Conservation (phyloP, 805 yeast genomes). For the Nakazawaea ishiwadae region DNA sequence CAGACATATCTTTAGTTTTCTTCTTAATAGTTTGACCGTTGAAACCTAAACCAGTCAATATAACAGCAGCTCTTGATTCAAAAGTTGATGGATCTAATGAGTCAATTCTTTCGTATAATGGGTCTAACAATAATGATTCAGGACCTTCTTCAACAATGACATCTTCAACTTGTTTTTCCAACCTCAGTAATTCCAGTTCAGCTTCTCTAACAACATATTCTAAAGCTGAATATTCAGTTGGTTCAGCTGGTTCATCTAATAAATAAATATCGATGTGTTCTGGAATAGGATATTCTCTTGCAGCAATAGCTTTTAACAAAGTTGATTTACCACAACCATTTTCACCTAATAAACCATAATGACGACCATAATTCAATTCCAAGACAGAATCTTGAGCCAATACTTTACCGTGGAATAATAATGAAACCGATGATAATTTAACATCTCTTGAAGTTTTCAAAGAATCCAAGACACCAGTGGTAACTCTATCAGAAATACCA, state of each 20-base stretch:
- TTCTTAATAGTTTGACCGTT: slow-evolving; percentile 80
- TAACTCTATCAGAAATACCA: slow-evolving; percentile 94
- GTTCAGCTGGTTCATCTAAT: slow-evolving; percentile 96
- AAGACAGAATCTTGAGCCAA: slow-evolving; percentile 86
- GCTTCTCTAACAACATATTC: slow-evolving; percentile 98
- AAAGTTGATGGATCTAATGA: slow-evolving; percentile 94
- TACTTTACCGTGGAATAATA: slow-evolving; percentile 96
- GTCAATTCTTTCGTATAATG: slow-evolving; percentile 91
- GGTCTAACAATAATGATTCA: slow-evolving; percentile 80
- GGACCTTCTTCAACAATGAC: slow-evolving; percentile 90
- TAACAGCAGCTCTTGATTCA: slow-evolving; percentile 93
- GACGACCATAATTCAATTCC: slow-evolving; percentile 95
- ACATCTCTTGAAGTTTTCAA: slow-evolving; percentile 89
- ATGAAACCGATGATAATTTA: slow-evolving; percentile 83
- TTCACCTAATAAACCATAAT: slow-evolving; percentile 96
- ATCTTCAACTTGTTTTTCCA: slow-evolving; percentile 89
- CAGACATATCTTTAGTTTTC: slow-evolving; percentile 98
- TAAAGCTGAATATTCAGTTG: slow-evolving; percentile 86
- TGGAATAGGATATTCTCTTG: slow-evolving; percentile 95
- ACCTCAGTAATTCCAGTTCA: slow-evolving; percentile 81
- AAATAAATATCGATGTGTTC: slow-evolving; percentile 86
- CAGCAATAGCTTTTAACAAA: slow-evolving; percentile 86
- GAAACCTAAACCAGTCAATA: slow-evolving; percentile 96
- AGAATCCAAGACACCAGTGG: slow-evolving; percentile 94
- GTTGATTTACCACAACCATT: slow-evolving; percentile 99